Percentiles rank a stretch among this genome's conserved stretches.
phyloP scores from a whole-genome alignment of 768 basidiomycete species.

The Kwoniella shandongensis region DNA sequence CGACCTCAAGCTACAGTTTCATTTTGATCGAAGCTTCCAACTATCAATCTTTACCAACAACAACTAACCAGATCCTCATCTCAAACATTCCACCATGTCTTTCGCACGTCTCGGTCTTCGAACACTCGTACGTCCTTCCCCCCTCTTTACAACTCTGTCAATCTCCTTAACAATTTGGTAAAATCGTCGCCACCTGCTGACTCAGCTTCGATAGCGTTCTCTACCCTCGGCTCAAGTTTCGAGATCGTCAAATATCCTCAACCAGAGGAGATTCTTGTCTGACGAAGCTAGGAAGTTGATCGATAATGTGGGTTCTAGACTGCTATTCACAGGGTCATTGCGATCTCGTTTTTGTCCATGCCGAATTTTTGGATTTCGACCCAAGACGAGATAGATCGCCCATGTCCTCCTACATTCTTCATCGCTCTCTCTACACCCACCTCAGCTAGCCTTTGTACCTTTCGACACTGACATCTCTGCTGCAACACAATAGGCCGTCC shows the following conservation, averaged over 20 bases:
- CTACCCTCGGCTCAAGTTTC: conserved; percentile 44
- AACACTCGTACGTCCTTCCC: conserved; percentile 38
- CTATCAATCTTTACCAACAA: too few species aligned
- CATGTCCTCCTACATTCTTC: too few species aligned
- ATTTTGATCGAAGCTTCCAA: too few species aligned
- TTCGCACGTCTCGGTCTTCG: conserved; percentile 49
- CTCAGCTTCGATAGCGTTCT: conserved; percentile 39
- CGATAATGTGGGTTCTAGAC: conserved; percentile 42
- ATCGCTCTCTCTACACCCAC: neutral
- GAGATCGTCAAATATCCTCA: conserved; percentile 33
- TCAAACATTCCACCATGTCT: conserved; percentile 28
- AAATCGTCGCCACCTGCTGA: conserved; percentile 10
- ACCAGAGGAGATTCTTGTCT: conserved; percentile 41
- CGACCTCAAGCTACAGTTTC: too few species aligned
- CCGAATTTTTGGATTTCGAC: neutral
- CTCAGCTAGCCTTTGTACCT: neutral
- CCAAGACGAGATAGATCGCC: neutral
- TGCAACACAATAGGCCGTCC: conserved; percentile 73
- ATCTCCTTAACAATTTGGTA: neutral
- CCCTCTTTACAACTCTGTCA: too few species aligned
- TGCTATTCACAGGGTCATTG: neutral
- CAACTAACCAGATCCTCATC: too few species aligned
- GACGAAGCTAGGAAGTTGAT: conserved; percentile 49
- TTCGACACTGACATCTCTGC: neutral
- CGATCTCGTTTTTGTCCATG: neutral